Evolutionary conservation across 2,329 filamentous ascomycete genomes (phyloP).

Genomic region (Pseudohalonectria lignicola): DNA sequence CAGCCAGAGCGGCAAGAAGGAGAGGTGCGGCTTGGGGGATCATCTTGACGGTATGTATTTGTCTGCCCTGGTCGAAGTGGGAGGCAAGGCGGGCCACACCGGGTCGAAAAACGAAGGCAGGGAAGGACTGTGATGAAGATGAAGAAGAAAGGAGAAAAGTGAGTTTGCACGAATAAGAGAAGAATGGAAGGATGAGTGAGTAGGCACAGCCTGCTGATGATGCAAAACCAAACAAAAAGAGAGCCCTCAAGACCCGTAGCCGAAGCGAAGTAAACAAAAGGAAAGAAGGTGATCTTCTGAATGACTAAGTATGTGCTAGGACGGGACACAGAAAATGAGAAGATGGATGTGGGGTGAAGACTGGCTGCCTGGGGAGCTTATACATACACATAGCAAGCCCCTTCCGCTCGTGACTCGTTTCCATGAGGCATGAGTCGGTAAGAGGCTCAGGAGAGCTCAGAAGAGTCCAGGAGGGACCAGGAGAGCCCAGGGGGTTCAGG

Average conservation of each 20-base stretch:
- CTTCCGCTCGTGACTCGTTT: too few species aligned
- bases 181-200: not conserved
- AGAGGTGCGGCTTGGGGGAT: not conserved
- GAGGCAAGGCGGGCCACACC: slow-evolving; percentile 3
- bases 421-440: too few species aligned
- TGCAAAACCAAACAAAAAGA: slow-evolving; percentile 2
- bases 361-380: too few species aligned
- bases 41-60: slow-evolving; percentile 2
- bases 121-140: not conserved
- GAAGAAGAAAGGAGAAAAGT: not conserved
- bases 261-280: not conserved
- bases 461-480: too few species aligned
- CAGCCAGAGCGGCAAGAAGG: slow-evolving; percentile 5
- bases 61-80: not conserved
- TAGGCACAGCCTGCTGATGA: slow-evolving; percentile 2
- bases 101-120: not conserved
- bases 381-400: too few species aligned
- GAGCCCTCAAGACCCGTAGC: slow-evolving; percentile 5
- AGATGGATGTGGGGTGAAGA: too few species aligned
- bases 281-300: not conserved
- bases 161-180: not conserved
- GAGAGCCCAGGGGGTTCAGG: too few species aligned
- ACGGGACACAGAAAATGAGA: too few species aligned
- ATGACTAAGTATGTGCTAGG: too few species aligned
- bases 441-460: too few species aligned